phyloP scores from a whole-genome alignment of 306 rosid species.

The Quercus mongolica region DNA sequence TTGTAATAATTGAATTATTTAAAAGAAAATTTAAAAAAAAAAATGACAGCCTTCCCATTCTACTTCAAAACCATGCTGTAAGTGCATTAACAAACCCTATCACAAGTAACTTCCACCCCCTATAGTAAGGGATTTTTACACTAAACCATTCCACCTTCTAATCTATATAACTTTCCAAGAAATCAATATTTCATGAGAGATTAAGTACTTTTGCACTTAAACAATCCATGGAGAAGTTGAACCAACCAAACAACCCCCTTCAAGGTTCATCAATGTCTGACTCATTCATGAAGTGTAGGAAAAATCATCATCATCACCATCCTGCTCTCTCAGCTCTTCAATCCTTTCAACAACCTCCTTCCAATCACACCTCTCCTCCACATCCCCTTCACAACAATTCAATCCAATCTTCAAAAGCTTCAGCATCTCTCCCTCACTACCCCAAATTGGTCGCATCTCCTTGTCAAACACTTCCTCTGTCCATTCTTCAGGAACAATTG shows the following conservation, averaged over 20 bases:
- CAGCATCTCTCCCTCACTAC: conserved; percentile 47
- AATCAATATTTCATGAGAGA: conserved; percentile 9
- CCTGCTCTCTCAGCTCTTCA: conserved; percentile 52
- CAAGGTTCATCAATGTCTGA: conserved; percentile 28
- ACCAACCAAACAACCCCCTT: conserved; percentile 24
- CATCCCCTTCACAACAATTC: conserved; percentile 63
- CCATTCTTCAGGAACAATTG: conserved; percentile 57
- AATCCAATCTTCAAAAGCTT: conserved; percentile 68
- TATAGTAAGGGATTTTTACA: too few species aligned
- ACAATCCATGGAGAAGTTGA: conserved; percentile 20
- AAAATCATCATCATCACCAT: conserved; percentile 9
- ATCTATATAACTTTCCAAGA: neutral
- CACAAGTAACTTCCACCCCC: neutral
- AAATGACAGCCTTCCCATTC: neutral
- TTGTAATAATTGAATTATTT: too few species aligned
- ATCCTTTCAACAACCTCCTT: conserved; percentile 64
- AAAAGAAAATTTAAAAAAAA: neutral
- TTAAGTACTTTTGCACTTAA: conserved; percentile 4
- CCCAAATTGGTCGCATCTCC: conserved; percentile 39
- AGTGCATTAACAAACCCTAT: neutral
- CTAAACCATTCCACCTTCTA: neutral
- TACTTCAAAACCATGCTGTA: neutral
- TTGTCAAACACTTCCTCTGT: conserved; percentile 51
- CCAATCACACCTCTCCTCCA: conserved; percentile 66
- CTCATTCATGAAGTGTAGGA: conserved; percentile 33